A percentile compares a stretch with the other conserved stretches of the same genome.
These are phyloP conservation scores for Pseudogymnoascus sp. DNA, from an alignment of 2,329 filamentous ascomycete species.

Conservation along the genomic window DNA sequence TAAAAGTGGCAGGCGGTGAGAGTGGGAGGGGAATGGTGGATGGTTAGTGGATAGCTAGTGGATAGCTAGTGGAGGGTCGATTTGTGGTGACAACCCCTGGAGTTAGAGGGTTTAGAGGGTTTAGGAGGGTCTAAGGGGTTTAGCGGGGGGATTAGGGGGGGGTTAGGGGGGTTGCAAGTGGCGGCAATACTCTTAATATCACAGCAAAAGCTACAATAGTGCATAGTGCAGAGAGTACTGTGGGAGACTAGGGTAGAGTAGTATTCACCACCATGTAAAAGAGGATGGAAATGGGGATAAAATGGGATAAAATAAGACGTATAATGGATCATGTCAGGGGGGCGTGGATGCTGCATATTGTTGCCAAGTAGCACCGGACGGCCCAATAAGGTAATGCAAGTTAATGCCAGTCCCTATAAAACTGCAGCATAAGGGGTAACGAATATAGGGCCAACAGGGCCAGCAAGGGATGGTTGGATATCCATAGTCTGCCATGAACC, in stretches of 20 bases:
- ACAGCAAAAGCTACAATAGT: not conserved
- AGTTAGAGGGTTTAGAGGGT: not conserved
- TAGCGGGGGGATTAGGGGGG: not conserved
- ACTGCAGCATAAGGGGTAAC: not conserved
- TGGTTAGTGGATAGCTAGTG: not conserved
- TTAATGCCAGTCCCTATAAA: not conserved
- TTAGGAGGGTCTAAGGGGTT: not conserved
- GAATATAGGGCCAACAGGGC: not conserved
- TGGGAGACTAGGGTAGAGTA: not conserved
- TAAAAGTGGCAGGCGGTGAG: not conserved
- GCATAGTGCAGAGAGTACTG: not conserved
- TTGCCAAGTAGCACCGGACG: not conserved
- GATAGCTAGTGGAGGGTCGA: not conserved
- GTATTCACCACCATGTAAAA: not conserved
- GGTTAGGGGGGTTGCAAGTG: not conserved
- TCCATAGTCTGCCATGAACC: not conserved
- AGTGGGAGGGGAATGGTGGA: not conserved
- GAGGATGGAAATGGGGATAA: not conserved
- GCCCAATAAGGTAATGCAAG: not conserved
- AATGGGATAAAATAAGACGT: not conserved
- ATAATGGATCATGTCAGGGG: not conserved
- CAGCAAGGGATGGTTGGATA: not conserved
- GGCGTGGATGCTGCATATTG: not conserved
- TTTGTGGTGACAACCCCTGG: not conserved
- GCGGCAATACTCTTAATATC: not conserved